Base-by-base conservation (phyloP, 2,329 filamentous ascomycete species). In the Monilinia polystroma region DNA sequence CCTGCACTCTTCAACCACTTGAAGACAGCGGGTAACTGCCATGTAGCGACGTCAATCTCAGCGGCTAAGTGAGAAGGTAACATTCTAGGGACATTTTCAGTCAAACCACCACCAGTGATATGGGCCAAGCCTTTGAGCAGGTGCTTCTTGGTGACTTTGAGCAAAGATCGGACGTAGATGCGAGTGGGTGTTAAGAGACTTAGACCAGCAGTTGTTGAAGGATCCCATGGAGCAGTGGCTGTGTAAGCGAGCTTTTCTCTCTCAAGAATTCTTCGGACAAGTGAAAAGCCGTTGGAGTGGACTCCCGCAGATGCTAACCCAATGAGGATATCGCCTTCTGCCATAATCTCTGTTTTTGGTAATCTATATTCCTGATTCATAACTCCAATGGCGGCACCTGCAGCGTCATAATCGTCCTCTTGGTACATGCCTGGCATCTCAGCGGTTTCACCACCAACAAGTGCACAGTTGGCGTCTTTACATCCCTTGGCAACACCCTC, bases 371-470 rank as follows among this genome's bases (percentile, higher is more conserved):
- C 85, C 45, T 85, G 80, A 47, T 84, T 82, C 76, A 98, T 90
- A 53, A 93, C 92, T 66, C 95, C 95, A 56, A 96, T 89, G 23
- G 94, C 94, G 51, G 90, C 91, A 69, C 95, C 95, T 29, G 92
- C 93, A 10, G 93, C 93, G 74, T 99, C 95, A 78, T 98, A 99
- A 76, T 96, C 92, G 60, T 92, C 91, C 64, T 86, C 87, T 70
- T 89, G 84, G 81, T 74, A 97, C 82, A 98, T 92, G 65, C 93
- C 93, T 0, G 94, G 94, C 95, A 99, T 98, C 80, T 99, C 95
- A 8, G 95, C 95, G 0, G 95, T 99, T 80, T 99, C 95, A 55
- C 95, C 95, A 20, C 95, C 95, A n/a, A 98, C 91, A 3, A 99
- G 85, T 20, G 93, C 93, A 75, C 94, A 97, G 55, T 90, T 90